Percentiles rank a stretch among this genome's conserved stretches.
These are phyloP conservation scores for Russula lepida DNA, from an alignment of 768 basidiomycete genomes.

Conservation along the genomic window DNA sequence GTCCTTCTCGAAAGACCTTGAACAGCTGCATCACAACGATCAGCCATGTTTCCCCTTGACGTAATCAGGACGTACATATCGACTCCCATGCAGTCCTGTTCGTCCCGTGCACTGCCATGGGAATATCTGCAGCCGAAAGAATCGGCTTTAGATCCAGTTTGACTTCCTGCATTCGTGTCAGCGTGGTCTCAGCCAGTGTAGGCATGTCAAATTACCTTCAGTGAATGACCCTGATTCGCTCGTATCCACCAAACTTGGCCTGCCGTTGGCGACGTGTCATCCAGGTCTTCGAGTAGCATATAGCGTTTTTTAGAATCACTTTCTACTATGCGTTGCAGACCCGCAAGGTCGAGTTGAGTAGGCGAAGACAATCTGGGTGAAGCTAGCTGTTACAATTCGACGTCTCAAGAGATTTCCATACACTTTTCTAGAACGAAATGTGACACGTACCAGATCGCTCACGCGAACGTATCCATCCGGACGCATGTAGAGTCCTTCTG, in stretches of 20 bases:
- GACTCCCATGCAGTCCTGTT: slow-evolving; percentile 55
- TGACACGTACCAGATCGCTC: slow-evolving; percentile 64
- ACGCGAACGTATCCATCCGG: slow-evolving; percentile 82
- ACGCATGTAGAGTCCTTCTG: slow-evolving; percentile 67
- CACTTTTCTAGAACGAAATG: not conserved
- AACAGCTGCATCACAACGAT: slow-evolving; percentile 35
- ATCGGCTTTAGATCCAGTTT: slow-evolving; percentile 59
- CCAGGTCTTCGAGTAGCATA: slow-evolving; percentile 43
- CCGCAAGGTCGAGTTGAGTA: slow-evolving; percentile 40
- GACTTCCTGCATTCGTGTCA: slow-evolving; percentile 42
- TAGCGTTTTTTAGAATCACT: slow-evolving; percentile 62
- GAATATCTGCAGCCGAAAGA: slow-evolving; percentile 49
- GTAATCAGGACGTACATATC: slow-evolving; percentile 44
- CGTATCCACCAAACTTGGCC: slow-evolving; percentile 72
- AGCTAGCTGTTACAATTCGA: slow-evolving; percentile 42
- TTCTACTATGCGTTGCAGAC: slow-evolving; percentile 55
- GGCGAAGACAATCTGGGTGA: slow-evolving; percentile 51
- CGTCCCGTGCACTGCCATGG: slow-evolving; percentile 81
- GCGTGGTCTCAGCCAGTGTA: not conserved
- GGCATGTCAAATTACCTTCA: slow-evolving; percentile 42
- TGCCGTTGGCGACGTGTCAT: slow-evolving; percentile 24
- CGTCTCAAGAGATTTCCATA: not conserved
- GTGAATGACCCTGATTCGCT: slow-evolving; percentile 85
- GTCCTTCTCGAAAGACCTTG: slow-evolving; percentile 77
- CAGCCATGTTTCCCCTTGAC: not conserved